A percentile compares a stretch with the other conserved stretches of the same genome.
These are phyloP conservation scores for Talinum fruticosum DNA, from an alignment of 148 eudicot species.

Conservation along the genomic window DNA sequence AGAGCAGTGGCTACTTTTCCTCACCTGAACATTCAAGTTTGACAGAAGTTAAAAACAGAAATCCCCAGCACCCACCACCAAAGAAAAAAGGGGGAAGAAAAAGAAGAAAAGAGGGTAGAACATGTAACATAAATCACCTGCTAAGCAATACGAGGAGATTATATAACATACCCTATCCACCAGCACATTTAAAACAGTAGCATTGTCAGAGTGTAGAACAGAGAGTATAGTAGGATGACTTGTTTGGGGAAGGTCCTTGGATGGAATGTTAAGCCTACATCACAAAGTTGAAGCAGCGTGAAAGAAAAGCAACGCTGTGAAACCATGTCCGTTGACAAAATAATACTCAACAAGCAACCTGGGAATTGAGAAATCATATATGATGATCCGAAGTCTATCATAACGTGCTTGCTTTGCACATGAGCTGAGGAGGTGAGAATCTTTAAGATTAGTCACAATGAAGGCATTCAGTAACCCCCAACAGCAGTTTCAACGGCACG, in stretches of 20 bases:
- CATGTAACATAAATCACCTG: neutral
- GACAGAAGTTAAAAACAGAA: neutral
- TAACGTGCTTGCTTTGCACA: constrained; percentile 78
- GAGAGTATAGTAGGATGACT: constrained; percentile 71
- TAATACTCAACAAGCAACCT: constrained; percentile 38
- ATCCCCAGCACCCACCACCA: neutral
- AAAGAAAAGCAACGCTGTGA: constrained; percentile 7
- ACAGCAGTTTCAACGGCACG: constrained; percentile 83
- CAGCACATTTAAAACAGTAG: constrained; percentile 76
- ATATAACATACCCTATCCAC: constrained; percentile 65
- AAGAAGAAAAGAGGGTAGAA: neutral
- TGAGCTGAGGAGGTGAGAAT: constrained; percentile 59
- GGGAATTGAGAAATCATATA: constrained; percentile 73
- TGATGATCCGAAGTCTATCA: constrained; percentile 57
- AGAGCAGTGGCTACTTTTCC: neutral
- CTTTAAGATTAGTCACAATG: constrained; percentile 84
- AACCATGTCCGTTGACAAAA: neutral
- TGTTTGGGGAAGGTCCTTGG: constrained; percentile 73
- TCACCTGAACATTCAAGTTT: neutral
- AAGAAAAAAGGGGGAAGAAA: neutral
- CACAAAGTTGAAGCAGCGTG: constrained; percentile 11
- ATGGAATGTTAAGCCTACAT: constrained; percentile 70
- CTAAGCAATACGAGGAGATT: constrained; percentile 3
- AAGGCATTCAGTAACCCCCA: constrained; percentile 79
- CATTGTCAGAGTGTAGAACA: constrained; percentile 63